These are phyloP conservation scores for Colletotrichum phormii DNA, from an alignment of 2,329 filamentous ascomycete genomes.

Conservation along the genomic window DNA sequence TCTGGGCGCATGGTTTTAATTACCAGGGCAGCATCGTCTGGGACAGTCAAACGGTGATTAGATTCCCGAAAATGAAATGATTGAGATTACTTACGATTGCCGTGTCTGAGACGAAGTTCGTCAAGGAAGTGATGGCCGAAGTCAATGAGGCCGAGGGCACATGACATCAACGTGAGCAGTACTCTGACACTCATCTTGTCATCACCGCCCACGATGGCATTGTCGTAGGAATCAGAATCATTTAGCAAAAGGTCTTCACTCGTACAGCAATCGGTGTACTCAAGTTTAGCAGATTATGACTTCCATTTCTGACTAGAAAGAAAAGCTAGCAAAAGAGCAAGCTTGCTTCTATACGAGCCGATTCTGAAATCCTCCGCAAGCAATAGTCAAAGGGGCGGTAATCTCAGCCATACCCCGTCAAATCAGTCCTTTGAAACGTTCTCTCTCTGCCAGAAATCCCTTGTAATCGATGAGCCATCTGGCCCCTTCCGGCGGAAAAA, in stretches of 20 bases:
- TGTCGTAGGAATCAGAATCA: background rate
- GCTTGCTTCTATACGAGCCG: background rate
- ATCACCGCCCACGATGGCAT: background rate
- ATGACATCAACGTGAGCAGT: background rate
- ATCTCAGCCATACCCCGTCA: background rate
- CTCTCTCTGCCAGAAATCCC: background rate
- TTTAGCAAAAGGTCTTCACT: background rate
- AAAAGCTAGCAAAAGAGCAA: background rate
- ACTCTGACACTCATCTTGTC: background rate
- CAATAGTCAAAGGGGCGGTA: background rate
- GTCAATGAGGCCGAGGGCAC: too few relatives aligned
- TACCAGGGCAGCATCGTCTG: constrained; percentile 12
- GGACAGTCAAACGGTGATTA: constrained; percentile 17
- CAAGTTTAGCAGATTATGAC: background rate
- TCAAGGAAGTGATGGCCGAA: background rate
- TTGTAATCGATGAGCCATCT: background rate
- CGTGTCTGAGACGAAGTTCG: background rate
- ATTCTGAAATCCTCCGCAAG: background rate
- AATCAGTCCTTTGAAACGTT: background rate
- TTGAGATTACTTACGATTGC: background rate
- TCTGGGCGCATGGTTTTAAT: constrained; percentile 31
- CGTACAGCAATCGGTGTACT: background rate
- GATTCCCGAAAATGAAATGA: constrained; percentile 17
- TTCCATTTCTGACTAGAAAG: background rate
- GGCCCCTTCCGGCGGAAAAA: background rate